Evolutionary conservation across 257 asterid species (phyloP).

Genomic region (Agastache rugosa): DNA sequence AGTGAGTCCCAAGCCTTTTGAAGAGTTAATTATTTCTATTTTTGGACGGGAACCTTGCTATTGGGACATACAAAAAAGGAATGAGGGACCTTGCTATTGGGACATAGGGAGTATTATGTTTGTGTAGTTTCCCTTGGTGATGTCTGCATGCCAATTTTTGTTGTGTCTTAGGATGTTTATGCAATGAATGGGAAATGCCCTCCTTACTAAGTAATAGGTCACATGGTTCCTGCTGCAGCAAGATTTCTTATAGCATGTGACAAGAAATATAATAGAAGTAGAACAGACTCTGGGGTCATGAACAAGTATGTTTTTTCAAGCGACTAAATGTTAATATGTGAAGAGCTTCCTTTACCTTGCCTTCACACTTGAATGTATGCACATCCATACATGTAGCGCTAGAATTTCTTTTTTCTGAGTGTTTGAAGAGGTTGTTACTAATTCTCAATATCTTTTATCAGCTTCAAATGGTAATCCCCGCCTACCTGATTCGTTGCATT

Average conservation of each 20-base stretch:
- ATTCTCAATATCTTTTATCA: conserved; percentile 49
- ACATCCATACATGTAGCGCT: neutral
- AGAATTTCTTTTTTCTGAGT: conserved; percentile 24
- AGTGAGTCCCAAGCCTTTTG: too few relatives aligned
- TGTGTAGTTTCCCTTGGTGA: conserved; percentile 28
- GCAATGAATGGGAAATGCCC: conserved; percentile 9
- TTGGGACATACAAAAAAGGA: too few relatives aligned
- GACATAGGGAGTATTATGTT: too few relatives aligned
- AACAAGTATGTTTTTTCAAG: conserved; percentile 4
- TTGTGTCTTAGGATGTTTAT: neutral
- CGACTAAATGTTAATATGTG: neutral
- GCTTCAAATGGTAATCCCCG: conserved; percentile 99
- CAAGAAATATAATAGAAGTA: conserved; percentile 10
- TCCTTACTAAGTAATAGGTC: conserved; percentile 17
- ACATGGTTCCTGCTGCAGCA: conserved; percentile 21
- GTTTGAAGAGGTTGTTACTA: conserved; percentile 33
- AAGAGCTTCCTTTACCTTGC: conserved; percentile 1
- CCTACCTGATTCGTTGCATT: conserved; percentile 94
- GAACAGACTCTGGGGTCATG: conserved; percentile 15
- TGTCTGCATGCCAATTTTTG: conserved; percentile 11
- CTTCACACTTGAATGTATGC: conserved; percentile 5
- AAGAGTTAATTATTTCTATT: too few relatives aligned
- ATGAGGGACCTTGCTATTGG: too few relatives aligned
- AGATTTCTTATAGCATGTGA: conserved; percentile 9
- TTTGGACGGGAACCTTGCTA: too few relatives aligned